phyloP scores from a whole-genome alignment of 2,329 filamentous ascomycete species.

The Neoarthrinium moseri region DNA sequence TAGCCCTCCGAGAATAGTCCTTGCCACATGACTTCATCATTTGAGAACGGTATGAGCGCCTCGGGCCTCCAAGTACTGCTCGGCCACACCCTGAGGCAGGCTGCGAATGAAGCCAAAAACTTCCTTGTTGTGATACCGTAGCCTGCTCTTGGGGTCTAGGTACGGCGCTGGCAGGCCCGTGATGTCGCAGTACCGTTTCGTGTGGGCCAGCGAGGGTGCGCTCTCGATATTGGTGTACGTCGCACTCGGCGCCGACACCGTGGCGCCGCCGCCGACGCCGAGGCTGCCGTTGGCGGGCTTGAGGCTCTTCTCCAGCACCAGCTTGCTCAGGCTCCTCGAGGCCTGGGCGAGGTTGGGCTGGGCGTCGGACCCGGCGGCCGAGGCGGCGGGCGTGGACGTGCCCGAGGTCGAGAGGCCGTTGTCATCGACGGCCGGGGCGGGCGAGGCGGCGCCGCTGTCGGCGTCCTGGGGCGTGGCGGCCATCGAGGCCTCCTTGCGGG shows the following conservation, averaged over 20 bases:
- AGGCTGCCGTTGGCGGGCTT: conserved; percentile 33
- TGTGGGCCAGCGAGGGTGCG: conserved; percentile 80
- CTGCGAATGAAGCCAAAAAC: conserved; percentile 81
- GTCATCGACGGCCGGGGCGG: conserved; percentile 35
- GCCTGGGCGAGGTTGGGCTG: conserved; percentile 83
- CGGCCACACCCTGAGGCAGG: conserved; percentile 77
- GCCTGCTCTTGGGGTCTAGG: conserved; percentile 88
- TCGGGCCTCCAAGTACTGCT: conserved; percentile 85
- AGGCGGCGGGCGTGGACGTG: conserved; percentile 11
- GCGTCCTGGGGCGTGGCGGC: conserved; percentile 72
- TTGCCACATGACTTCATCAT: no score
- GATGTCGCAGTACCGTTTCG: conserved; percentile 92
- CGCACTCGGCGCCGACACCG: conserved; percentile 63
- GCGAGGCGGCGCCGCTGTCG: conserved; percentile 61
- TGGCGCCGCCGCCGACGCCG: conserved; percentile 24
- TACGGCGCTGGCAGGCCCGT: conserved; percentile 92
- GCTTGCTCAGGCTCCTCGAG: conserved; percentile 78
- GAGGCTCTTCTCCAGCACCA: conserved; percentile 83
- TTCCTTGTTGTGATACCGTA: conserved; percentile 92
- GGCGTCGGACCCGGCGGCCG: conserved; percentile 27
- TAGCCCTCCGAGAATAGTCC: no score
- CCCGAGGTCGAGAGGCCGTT: conserved; percentile 23
- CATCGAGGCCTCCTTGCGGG: conserved; percentile 84
- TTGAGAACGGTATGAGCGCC: conserved; percentile 93
- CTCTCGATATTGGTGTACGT: conserved; percentile 98